Percentiles rank a stretch among this genome's conserved stretches.
phyloP scores from a whole-genome alignment of 257 asterid genomes.

The Asclepias syriaca region DNA sequence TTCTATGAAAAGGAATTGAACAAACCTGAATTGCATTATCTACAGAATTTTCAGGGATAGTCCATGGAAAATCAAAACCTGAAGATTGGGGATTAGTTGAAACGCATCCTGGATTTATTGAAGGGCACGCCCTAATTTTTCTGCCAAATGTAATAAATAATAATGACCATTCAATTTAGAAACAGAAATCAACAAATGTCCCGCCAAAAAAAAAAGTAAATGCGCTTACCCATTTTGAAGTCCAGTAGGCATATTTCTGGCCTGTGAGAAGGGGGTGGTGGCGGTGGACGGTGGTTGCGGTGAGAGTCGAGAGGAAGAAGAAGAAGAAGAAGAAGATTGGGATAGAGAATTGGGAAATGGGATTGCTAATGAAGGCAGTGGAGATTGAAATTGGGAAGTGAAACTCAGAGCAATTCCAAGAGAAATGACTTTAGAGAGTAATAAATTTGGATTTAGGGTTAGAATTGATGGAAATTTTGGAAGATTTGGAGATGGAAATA shows the following conservation, averaged over 20 bases:
- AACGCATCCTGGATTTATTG: constrained; percentile 77
- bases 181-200: too few relatives aligned
- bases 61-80: constrained; percentile 76
- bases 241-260: constrained; percentile 70
- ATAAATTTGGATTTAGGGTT: constrained; percentile 3
- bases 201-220: too few relatives aligned
- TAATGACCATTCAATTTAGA: too few relatives aligned
- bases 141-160: constrained; percentile 25
- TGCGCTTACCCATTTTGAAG: constrained; percentile 59
- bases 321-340: constrained; percentile 25
- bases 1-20: too few relatives aligned
- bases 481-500: background rate
- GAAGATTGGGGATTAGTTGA: constrained; percentile 83
- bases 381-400: constrained; percentile 25
- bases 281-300: background rate
- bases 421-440: constrained; percentile 35
- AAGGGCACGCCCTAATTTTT: constrained; percentile 84
- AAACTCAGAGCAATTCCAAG: constrained; percentile 59
- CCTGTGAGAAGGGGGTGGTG: constrained; percentile 78
- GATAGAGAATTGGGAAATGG: constrained; percentile 47
- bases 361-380: constrained; percentile 69
- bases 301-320: constrained; percentile 21
- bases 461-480: too few relatives aligned
- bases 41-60: constrained; percentile 40
- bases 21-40: constrained; percentile 49